phyloP scores from a whole-genome alignment of 352 stramenopile species.

The Phytophthora palmivora region DNA sequence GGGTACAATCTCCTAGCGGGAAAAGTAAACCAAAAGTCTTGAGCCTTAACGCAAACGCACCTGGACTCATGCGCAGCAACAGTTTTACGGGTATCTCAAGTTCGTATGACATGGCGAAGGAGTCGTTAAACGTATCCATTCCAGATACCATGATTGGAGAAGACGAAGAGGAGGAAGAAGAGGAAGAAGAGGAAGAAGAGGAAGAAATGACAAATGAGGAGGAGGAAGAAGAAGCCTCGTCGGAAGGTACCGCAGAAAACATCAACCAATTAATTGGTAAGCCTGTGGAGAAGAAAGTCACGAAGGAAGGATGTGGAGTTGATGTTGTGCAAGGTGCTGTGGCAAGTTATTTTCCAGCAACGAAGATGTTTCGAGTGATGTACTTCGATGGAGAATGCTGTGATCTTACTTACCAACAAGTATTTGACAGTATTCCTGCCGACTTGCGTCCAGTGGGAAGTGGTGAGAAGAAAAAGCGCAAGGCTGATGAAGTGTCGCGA shows the following conservation, averaged over 20 bases:
- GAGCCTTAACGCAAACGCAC: conserved; percentile 55
- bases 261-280: conserved; percentile 60
- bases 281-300: conserved; percentile 46
- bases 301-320: conserved; percentile 37
- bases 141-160: conserved; percentile 17
- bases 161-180: conserved; percentile 14
- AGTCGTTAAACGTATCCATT: conserved; percentile 30
- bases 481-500: conserved; percentile 23
- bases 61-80: conserved; percentile 25
- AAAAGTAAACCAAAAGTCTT: conserved; percentile 42
- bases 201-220: conserved; percentile 29
- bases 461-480: conserved; percentile 55
- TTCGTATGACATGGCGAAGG: conserved; percentile 10
- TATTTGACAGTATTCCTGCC: conserved; percentile 65
- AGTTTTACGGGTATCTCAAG: conserved; percentile 14
- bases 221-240: conserved; percentile 23
- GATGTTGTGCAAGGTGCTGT: conserved; percentile 59
- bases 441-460: conserved; percentile 32
- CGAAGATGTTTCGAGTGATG: conserved; percentile 77
- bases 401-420: conserved; percentile 69
- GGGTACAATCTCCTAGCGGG: conserved; percentile 8
- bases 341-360: conserved; percentile 78
- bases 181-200: conserved; percentile 26
- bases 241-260: conserved; percentile 34
- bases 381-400: conserved; percentile 59